Conservation (phyloP, 1,284 basidiomycete genomes). For the Irpex sp. region DNA sequence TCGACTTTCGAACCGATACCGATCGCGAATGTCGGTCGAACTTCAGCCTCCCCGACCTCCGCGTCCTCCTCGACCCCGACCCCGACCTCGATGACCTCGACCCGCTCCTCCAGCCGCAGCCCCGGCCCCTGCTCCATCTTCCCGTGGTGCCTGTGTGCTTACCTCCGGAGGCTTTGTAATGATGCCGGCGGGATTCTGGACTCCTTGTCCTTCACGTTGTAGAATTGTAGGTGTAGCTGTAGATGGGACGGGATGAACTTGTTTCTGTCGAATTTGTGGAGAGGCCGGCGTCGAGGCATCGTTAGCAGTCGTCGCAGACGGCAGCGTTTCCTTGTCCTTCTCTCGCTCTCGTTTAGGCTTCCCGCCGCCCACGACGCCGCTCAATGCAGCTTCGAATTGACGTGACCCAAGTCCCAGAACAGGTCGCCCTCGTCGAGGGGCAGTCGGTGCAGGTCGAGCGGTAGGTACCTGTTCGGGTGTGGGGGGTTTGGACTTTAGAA, state of each 20-base stretch:
- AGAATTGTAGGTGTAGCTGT: conserved; percentile 19
- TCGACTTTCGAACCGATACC: background rate
- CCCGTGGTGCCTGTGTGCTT: background rate
- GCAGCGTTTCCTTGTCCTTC: conserved; percentile 17
- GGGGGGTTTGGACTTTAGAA: conserved; percentile 15
- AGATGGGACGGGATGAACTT: conserved; percentile 16
- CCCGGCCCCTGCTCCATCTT: background rate
- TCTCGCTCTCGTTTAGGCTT: conserved; percentile 26
- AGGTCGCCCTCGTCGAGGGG: conserved; percentile 43
- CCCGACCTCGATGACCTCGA: background rate
- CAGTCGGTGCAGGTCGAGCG: conserved; percentile 10
- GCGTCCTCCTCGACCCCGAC: background rate
- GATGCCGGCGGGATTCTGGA: background rate
- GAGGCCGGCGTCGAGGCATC: conserved; percentile 1
- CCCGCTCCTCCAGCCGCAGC: background rate
- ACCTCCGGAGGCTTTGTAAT: background rate
- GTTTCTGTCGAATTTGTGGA: background rate
- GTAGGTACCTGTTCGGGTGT: conserved; percentile 7
- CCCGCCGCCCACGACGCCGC: conserved; percentile 36
- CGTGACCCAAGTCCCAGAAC: conserved; percentile 56
- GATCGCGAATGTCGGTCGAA: background rate
- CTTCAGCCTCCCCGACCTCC: background rate
- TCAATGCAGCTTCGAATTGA: conserved; percentile 65
- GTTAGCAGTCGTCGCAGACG: conserved; percentile 1
- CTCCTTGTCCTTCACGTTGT: conserved; percentile 19